Percentiles rank a stretch among this genome's conserved stretches.
phyloP scores from a whole-genome alignment of 345 rosid genomes.

The Melastoma malabathricum region DNA sequence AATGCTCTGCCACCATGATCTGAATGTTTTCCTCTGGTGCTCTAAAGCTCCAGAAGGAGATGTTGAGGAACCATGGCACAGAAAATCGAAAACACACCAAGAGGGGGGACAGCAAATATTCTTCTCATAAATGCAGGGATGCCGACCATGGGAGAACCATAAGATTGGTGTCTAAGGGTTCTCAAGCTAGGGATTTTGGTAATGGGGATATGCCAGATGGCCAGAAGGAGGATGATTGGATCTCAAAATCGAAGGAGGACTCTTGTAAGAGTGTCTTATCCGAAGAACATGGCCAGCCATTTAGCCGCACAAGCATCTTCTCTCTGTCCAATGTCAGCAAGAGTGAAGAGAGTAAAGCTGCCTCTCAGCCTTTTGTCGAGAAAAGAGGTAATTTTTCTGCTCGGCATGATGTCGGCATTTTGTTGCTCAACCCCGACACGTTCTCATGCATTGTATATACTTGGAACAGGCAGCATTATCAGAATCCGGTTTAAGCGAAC shows the following conservation, averaged over 20 bases:
- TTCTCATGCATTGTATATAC: conserved; percentile 5
- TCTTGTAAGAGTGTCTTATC: conserved; percentile 41
- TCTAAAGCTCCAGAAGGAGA: conserved; percentile 28
- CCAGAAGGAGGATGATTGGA: conserved; percentile 1
- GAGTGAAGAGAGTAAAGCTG: conserved; percentile 1
- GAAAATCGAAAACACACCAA: conserved; percentile 18
- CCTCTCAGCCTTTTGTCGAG: neutral
- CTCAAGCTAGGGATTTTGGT: too few relatives aligned
- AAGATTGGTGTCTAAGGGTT: too few relatives aligned
- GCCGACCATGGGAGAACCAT: too few relatives aligned
- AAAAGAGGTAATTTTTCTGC: conserved; percentile 13
- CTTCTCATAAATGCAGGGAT: conserved; percentile 1
- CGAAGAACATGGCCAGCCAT: conserved; percentile 44
- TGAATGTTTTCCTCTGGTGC: conserved; percentile 36
- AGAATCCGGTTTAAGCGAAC: conserved; percentile 27
- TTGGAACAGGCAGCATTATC: conserved; percentile 25
- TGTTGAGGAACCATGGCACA: conserved; percentile 19
- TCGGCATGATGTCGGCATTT: neutral
- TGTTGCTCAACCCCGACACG: neutral
- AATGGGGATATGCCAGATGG: too few relatives aligned
- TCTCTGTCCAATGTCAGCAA: too few relatives aligned
- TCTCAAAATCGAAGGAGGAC: conserved; percentile 15
- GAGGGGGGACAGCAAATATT: conserved; percentile 20
- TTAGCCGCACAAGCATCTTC: conserved; percentile 6
- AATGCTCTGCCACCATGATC: conserved; percentile 13